Evolutionary conservation across 441 rosid species (phyloP).

Genomic region (Adansonia grandidieri): DNA sequence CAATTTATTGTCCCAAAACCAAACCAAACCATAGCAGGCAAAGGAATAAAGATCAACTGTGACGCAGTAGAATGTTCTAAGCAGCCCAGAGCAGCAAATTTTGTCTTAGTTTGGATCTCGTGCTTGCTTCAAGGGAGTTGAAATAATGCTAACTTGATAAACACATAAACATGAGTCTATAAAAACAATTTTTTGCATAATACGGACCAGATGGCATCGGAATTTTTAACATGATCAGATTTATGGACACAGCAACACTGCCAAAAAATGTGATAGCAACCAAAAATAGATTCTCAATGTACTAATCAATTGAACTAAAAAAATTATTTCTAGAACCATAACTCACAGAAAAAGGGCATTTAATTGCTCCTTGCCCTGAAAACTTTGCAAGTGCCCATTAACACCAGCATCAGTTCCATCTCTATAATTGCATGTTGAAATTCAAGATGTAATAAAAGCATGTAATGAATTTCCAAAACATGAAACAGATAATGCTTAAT

Average conservation of each 20-base stretch:
- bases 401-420: conserved; percentile 78
- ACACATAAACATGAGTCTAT: not conserved
- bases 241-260: not conserved
- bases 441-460: not conserved
- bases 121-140: conserved; percentile 1
- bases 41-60: not conserved
- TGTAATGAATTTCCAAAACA: not conserved
- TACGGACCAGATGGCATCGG: not conserved
- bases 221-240: conserved; percentile 7
- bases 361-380: conserved; percentile 67
- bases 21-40: conserved; percentile 1
- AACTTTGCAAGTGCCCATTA: conserved; percentile 75
- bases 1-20: not conserved
- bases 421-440: conserved; percentile 35
- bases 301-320: not conserved
- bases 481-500: not conserved
- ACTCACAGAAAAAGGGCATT: conserved; percentile 82
- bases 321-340: conserved; percentile 25
- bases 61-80: not conserved
- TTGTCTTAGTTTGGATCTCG: not conserved
- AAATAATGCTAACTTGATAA: not conserved
- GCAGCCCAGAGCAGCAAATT: not conserved
- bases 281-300: not conserved
- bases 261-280: not conserved
- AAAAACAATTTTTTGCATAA: not conserved